A percentile compares a stretch with the other conserved stretches of the same genome.
These are phyloP conservation scores for Torulaspora pretoriensis DNA, from an alignment of 1,139 yeast genomes.

Conservation along the genomic window DNA sequence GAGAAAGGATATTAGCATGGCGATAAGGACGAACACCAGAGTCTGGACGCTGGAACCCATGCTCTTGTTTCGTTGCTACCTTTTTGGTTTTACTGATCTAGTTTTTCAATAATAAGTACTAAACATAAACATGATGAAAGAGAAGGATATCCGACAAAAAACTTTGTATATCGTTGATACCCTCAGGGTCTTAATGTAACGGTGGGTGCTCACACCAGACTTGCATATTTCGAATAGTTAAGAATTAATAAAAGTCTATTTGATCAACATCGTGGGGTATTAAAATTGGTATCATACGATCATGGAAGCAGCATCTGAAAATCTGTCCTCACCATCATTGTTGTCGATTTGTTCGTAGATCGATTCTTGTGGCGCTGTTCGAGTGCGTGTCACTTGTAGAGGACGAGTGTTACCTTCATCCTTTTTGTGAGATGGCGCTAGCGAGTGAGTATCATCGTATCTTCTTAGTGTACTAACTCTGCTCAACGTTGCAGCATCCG, in stretches of 20 bases:
- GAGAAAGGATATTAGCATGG: slow-evolving; percentile 23
- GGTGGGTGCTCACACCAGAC: not conserved
- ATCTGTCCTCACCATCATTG: not conserved
- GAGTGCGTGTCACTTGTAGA: not conserved
- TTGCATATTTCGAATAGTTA: not conserved
- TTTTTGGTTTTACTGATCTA: not conserved
- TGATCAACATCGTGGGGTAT: not conserved
- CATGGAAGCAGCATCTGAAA: slow-evolving; percentile 5
- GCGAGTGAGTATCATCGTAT: slow-evolving; percentile 8
- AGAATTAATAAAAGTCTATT: not conserved
- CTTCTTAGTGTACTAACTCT: slow-evolving; percentile 11
- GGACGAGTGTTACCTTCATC: not conserved
- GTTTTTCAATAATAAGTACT: not conserved
- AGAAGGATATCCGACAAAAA: too few species aligned
- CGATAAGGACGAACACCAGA: slow-evolving; percentile 14
- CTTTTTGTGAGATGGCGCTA: slow-evolving; percentile 2
- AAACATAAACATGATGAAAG: not conserved
- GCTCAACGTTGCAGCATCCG: slow-evolving; percentile 11
- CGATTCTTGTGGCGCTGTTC: slow-evolving; percentile 7
- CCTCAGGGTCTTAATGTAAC: too few species aligned
- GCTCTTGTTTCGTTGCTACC: not conserved
- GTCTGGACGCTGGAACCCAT: slow-evolving; percentile 12
- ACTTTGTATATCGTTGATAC: too few species aligned
- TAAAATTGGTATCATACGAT: slow-evolving; percentile 5
- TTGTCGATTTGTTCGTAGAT: slow-evolving; percentile 6